Evolutionary conservation across 805 yeast species (phyloP).

Genomic region (Danielia reshetovae): DNA sequence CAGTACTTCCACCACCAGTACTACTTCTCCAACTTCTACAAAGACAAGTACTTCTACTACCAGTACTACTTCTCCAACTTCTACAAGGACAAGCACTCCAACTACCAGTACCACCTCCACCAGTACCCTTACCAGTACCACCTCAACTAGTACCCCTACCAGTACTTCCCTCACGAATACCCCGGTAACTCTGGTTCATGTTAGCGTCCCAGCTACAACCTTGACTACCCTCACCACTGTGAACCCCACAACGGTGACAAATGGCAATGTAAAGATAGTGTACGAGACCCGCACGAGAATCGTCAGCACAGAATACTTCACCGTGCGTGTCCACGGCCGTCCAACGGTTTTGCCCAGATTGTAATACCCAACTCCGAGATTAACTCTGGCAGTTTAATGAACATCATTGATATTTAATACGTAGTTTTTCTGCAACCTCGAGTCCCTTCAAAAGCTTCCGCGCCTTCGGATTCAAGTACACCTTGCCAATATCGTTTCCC

Average conservation of each 20-base stretch:
- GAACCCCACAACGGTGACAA: too few relatives aligned
- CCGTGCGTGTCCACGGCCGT: background rate
- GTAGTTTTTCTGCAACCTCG: slow-evolving; percentile 18
- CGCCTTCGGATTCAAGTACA: slow-evolving; percentile 37
- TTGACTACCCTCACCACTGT: slow-evolving; percentile 2
- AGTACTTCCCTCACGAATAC: background rate
- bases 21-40: slow-evolving; percentile 4
- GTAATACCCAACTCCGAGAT: too few relatives aligned
- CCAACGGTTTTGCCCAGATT: background rate
- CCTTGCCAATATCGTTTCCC: slow-evolving; percentile 31
- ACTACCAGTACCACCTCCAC: slow-evolving; percentile 2
- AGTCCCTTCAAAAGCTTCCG: slow-evolving; percentile 31
- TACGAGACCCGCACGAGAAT: background rate
- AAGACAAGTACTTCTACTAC: slow-evolving; percentile 1
- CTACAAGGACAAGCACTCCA: slow-evolving; percentile 6
- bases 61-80: slow-evolving; percentile 2
- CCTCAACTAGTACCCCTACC: slow-evolving; percentile 8
- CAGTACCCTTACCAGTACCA: slow-evolving; percentile 4
- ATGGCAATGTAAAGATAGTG: background rate
- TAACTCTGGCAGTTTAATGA: too few relatives aligned
- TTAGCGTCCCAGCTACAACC: too few relatives aligned
- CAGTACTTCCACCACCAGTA: slow-evolving; percentile 2
- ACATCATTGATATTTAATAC: background rate
- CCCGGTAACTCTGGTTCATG: too few relatives aligned
- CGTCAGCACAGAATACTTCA: background rate